Evolutionary conservation across 306 rosid genomes (phyloP), one percentile per base, ranked within the genome.

Genomic region (Castanopsis chinensis): DNA sequence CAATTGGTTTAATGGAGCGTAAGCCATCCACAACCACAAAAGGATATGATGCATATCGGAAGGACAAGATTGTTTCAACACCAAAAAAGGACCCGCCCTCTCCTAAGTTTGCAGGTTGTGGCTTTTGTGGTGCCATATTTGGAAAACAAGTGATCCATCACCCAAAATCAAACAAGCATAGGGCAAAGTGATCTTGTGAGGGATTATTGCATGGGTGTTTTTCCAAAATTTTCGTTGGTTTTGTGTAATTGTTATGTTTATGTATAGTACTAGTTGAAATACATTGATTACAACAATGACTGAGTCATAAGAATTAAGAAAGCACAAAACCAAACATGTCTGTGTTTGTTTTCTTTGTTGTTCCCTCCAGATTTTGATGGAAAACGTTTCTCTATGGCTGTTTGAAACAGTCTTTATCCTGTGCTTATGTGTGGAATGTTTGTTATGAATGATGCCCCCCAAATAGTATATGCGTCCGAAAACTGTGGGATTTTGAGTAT

Each of bases 41-140:
- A 27, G 54, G 76, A 23, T 11, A 28, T 3, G 76, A 28, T 3
- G 76, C 76, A 0, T 79, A 64, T 55, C 74, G 80, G 35, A 65
- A 73, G 74, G 87, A 80, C 78, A 87, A 78, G 85, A 81, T 67
- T 41, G 45, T 41, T 73, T 76, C 83, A 20, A 64, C 90, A 25
- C 73, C 86, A 3, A 18, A 81, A 49, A 59, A 6, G 45, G 97
- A 93, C 82, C 97, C 97, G 5, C 92, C 96, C 45, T 89, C 97
- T 81, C 97, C 97, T 0, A 91, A 89, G 82, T 77, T 89, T n/a
- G 21, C 88, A 6, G 78, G 86, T 3, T 91, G 96, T 75, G 87
- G 88, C 23, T 15, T 89, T 14, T 92, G 97, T 60, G 83, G 97
- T 60, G 86, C 84, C 61, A n/a, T 90, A 7, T 88, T 89, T 41